These are phyloP conservation scores for Fusarium guadeloupense DNA, from an alignment of 2,329 filamentous ascomycete species.

Conservation along the genomic window DNA sequence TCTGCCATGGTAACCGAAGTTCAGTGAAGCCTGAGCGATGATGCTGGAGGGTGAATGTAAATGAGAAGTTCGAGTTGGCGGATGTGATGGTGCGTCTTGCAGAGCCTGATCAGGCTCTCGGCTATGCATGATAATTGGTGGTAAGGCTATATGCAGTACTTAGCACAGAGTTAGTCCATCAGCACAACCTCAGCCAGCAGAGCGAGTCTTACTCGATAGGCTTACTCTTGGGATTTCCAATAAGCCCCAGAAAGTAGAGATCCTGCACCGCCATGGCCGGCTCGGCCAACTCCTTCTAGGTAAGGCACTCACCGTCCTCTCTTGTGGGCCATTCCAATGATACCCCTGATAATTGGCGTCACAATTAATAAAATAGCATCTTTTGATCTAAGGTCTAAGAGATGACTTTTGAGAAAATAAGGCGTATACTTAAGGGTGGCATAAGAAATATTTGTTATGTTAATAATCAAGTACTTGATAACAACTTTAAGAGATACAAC, in stretches of 20 bases:
- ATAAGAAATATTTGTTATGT: too few species aligned
- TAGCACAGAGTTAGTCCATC: neutral
- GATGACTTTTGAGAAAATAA: too few species aligned
- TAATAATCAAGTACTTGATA: too few species aligned
- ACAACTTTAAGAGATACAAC: too few species aligned
- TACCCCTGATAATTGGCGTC: neutral
- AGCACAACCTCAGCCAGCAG: neutral
- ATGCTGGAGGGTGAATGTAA: rapidly evolving
- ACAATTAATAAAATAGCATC: too few species aligned
- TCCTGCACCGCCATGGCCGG: neutral
- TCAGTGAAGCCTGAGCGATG: rapidly evolving
- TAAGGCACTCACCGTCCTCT: too few species aligned
- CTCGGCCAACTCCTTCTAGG: neutral
- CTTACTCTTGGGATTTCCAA: neutral
- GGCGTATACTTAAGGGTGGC: too few species aligned
- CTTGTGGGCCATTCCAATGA: too few species aligned
- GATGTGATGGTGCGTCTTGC: neutral
- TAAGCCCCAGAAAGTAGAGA: neutral
- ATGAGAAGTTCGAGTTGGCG: neutral
- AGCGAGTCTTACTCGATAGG: neutral
- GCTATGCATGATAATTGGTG: neutral
- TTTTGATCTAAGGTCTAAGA: too few species aligned
- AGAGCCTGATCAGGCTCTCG: slow-evolving; percentile 3
- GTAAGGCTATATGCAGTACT: neutral
- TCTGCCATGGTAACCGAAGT: neutral